These are phyloP conservation scores for Candida maesae DNA, from an alignment of 805 yeast genomes.

Conservation along the genomic window DNA sequence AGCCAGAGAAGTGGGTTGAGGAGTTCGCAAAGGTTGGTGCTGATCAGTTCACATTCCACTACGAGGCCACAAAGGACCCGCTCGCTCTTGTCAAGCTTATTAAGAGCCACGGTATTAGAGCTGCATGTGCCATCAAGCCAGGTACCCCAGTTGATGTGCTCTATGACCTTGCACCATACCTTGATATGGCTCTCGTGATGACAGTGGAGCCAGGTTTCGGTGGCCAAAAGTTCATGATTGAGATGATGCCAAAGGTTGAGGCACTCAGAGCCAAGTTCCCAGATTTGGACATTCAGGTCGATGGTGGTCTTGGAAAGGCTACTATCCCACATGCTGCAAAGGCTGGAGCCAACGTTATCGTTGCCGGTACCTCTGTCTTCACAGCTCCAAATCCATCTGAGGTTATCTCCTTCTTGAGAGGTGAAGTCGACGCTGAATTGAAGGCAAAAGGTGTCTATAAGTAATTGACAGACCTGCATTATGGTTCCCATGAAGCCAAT, in stretches of 20 bases:
- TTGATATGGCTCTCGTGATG: slow-evolving; percentile 97
- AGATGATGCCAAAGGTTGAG: slow-evolving; percentile 95
- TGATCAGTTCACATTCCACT: slow-evolving; percentile 93
- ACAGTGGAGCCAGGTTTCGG: slow-evolving; percentile 99
- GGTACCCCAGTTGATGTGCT: slow-evolving; percentile 84
- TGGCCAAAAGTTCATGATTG: slow-evolving; percentile 93
- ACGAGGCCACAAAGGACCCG: slow-evolving; percentile 85
- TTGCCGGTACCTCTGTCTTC: slow-evolving; percentile 95
- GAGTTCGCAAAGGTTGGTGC: slow-evolving; percentile 94
- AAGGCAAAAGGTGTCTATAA: slow-evolving; percentile 35
- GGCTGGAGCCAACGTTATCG: slow-evolving; percentile 98
- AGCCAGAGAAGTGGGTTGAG: slow-evolving; percentile 91
- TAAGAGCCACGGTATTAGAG: slow-evolving; percentile 79
- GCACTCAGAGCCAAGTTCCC: slow-evolving; percentile 72
- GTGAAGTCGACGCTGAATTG: slow-evolving; percentile 51
- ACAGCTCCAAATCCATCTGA: slow-evolving; percentile 75
- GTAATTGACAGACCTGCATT: too few species aligned
- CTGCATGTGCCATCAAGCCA: slow-evolving; percentile 93
- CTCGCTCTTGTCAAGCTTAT: slow-evolving; percentile 68
- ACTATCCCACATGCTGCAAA: slow-evolving; percentile 86
- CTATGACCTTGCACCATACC: slow-evolving; percentile 64
- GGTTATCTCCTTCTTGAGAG: slow-evolving; percentile 67
- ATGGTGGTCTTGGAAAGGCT: slow-evolving; percentile 89
- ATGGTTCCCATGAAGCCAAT: too few species aligned
- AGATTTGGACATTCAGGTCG: slow-evolving; percentile 84